These are phyloP conservation scores for Quillaja saponaria DNA, from an alignment of 306 rosid species.

Conservation along the genomic window DNA sequence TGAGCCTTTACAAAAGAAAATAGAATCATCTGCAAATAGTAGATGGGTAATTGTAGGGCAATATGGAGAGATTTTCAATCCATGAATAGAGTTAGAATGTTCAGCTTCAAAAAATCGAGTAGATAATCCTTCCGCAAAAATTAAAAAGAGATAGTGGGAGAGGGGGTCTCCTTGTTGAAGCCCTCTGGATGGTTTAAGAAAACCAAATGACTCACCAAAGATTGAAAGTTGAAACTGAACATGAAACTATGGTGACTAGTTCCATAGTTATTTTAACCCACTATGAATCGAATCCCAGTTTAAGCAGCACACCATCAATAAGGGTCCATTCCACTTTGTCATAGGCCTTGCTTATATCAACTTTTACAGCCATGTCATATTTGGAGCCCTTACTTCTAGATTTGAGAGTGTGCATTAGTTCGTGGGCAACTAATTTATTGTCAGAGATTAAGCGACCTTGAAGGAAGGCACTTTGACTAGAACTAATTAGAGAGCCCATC, in stretches of 20 bases:
- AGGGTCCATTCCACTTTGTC: not conserved
- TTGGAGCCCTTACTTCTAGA: not conserved
- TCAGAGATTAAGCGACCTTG: not conserved
- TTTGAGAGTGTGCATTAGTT: not conserved
- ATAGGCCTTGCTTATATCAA: not conserved
- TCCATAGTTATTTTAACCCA: not conserved
- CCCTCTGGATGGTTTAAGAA: too few relatives aligned
- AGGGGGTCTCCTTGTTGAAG: too few relatives aligned
- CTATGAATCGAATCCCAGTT: not conserved
- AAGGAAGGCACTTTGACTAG: not conserved
- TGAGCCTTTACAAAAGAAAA: too few relatives aligned
- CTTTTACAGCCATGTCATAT: not conserved
- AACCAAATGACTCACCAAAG: too few relatives aligned
- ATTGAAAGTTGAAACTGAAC: too few relatives aligned
- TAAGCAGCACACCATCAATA: not conserved
- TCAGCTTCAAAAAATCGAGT: too few relatives aligned
- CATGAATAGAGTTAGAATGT: too few relatives aligned
- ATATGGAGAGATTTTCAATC: too few relatives aligned
- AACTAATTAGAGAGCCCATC: not conserved
- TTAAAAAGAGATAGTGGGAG: too few relatives aligned
- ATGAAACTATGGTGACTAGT: not conserved
- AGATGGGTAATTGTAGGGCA: too few relatives aligned
- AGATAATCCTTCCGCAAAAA: too few relatives aligned
- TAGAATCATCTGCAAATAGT: too few relatives aligned
- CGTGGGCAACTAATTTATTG: not conserved